Evolutionary conservation across 768 basidiomycete species (phyloP).

Genomic region (Leccinum subgranulosum): DNA sequence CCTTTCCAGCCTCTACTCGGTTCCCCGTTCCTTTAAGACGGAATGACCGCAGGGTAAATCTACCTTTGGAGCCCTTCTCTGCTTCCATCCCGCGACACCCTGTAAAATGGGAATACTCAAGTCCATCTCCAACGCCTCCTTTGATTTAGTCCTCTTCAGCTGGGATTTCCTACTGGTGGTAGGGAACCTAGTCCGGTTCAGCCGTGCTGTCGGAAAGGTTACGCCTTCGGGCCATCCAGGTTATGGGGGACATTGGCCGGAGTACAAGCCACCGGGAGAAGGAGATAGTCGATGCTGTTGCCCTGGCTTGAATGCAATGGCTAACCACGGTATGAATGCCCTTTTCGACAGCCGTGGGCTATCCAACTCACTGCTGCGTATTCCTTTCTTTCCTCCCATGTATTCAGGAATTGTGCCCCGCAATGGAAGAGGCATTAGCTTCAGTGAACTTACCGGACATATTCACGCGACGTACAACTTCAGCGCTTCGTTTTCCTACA

Average conservation of each 20-base stretch:
- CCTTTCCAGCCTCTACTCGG: background rate
- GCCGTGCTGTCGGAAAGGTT: constrained; percentile 47
- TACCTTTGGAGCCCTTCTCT: background rate
- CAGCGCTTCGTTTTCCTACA: constrained; percentile 59
- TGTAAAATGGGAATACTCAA: constrained; percentile 6
- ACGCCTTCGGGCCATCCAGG: constrained; percentile 53
- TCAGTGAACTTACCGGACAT: constrained; percentile 36
- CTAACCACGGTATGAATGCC: constrained; percentile 70
- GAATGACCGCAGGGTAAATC: background rate
- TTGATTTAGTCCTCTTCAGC: background rate
- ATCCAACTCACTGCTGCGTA: background rate
- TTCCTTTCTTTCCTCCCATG: background rate
- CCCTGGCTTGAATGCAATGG: constrained; percentile 72
- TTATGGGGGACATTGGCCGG: constrained; percentile 63
- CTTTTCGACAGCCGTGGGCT: constrained; percentile 35
- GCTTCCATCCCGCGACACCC: background rate
- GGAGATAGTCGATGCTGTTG: constrained; percentile 70
- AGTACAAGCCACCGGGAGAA: constrained; percentile 53
- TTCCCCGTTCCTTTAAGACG: background rate
- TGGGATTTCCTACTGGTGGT: constrained; percentile 15
- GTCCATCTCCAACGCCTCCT: constrained; percentile 8
- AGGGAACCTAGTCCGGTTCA: constrained; percentile 9
- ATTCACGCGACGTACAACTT: constrained; percentile 66
- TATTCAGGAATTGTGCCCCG: constrained; percentile 43
- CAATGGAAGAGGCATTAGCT: constrained; percentile 66